Evolutionary conservation across 2,329 filamentous ascomycete genomes (phyloP).

Genomic region (Colletotrichum agaves): DNA sequence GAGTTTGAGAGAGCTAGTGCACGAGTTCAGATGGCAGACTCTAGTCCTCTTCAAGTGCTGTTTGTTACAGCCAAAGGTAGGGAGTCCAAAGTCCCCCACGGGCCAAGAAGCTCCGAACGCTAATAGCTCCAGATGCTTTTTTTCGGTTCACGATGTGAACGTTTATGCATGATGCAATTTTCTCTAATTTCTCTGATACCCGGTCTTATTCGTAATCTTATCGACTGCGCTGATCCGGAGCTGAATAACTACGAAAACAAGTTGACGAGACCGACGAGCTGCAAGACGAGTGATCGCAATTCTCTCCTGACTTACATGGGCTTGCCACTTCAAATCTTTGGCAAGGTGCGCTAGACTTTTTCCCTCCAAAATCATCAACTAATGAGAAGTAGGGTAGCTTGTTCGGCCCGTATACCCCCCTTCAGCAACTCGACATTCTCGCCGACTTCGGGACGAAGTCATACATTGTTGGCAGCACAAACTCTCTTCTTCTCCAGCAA

Average conservation of each 20-base stretch:
- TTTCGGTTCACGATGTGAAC: conserved; percentile 95
- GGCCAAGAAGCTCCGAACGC: not conserved
- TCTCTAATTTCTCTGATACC: conserved; percentile 95
- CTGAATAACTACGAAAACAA: conserved; percentile 84
- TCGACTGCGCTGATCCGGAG: conserved; percentile 95
- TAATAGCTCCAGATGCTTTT: conserved; percentile 82
- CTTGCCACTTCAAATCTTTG: conserved; percentile 92
- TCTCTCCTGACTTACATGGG: conserved; percentile 96
- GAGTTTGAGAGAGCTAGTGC: conserved; percentile 89
- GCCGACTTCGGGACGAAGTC: conserved; percentile 96
- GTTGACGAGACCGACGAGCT: conserved; percentile 80
- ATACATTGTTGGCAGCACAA: conserved; percentile 96
- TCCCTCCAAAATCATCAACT: conserved; percentile 24
- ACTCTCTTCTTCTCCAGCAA: conserved; percentile 92
- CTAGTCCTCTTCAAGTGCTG: conserved; percentile 94
- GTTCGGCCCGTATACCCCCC: conserved; percentile 94
- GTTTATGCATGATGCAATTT: conserved; percentile 98
- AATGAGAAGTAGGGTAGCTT: conserved; percentile 75
- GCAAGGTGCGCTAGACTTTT: conserved; percentile 70
- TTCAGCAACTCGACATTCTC: conserved; percentile 94
- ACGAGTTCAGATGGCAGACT: conserved; percentile 95
- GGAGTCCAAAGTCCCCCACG: conserved; percentile 4
- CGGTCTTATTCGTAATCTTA: conserved; percentile 87
- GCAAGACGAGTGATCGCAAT: conserved; percentile 90
- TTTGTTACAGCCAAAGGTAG: conserved; percentile 91